Percentiles rank a stretch among this genome's conserved stretches.
These are phyloP conservation scores for Grifola frondosa DNA, from an alignment of 1,284 basidiomycete species.

Conservation along the genomic window DNA sequence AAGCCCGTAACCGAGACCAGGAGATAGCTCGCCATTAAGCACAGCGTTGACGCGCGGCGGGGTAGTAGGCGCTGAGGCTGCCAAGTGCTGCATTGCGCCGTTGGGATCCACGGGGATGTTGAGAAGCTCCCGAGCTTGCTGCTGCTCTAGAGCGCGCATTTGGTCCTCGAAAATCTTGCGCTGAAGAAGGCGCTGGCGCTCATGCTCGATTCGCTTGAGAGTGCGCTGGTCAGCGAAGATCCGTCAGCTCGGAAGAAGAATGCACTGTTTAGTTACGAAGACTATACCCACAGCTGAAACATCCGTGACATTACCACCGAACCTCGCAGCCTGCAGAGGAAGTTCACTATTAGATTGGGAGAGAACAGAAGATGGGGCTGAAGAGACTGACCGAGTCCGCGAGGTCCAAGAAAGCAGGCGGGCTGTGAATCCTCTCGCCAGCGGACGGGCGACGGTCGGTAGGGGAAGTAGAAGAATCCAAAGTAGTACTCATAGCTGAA, in stretches of 20 bases:
- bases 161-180: constrained; percentile 91
- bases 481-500: constrained; percentile 64
- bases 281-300: constrained; percentile 67
- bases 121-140: constrained; percentile 84
- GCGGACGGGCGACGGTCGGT: constrained; percentile 64
- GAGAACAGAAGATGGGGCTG: constrained; percentile 15
- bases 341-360: constrained; percentile 13
- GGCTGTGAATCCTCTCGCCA: constrained; percentile 77
- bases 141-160: constrained; percentile 88
- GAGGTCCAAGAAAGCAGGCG: constrained; percentile 85
- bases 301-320: constrained; percentile 81
- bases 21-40: constrained; percentile 46
- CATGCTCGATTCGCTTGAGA: constrained; percentile 87
- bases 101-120: constrained; percentile 65
- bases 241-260: constrained; percentile 12
- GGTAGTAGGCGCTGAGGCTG: constrained; percentile 80
- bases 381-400: constrained; percentile 75
- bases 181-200: constrained; percentile 81
- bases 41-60: constrained; percentile 73
- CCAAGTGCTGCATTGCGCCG: constrained; percentile 58
- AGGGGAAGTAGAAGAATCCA: constrained; percentile 68
- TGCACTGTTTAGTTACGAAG: constrained; percentile 2
- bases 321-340: constrained; percentile 63
- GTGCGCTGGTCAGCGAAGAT: constrained; percentile 58
- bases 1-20: constrained; percentile 41